Base-by-base conservation (phyloP, 805 yeast species). In the Ogataea saltuana region DNA sequence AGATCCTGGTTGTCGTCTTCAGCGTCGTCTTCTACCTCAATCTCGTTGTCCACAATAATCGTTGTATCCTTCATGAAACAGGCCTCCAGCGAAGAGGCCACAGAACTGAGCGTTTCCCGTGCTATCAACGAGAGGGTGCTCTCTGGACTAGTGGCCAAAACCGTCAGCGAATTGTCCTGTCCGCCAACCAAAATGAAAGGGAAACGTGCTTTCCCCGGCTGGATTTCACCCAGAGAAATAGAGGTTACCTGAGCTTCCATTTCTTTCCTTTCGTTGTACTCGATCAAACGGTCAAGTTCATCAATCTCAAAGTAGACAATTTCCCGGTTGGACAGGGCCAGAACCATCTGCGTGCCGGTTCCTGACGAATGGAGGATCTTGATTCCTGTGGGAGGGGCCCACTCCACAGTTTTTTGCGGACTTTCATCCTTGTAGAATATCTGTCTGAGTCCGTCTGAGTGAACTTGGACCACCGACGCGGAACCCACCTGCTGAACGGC, bases 361-460 rank as follows among this genome's bases (percentile, higher is more conserved):
- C 83, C 64, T 1, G 86, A 59, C 0, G 88, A 83, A n/a, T 69
- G 65, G 0, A 75, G 55, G 29, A 93, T 72, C 18, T 74, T 69
- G 16, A 81, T 76, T 2, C 93, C 95, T 0, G 83, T 80, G 0
- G 97, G 95, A 1, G 96, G 88, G 21, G 63, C 68, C 98, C 98
- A 93, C 48, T 84, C 84, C 11, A 72, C 64, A 32, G 64, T 60
- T 15, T 64, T 51, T 18, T 51, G 52, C 2, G 53, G 54, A 4
- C 55, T 52, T n/a, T 68, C 61, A n/a, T 56, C 50, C 21, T 53
- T 53, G 44, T 59, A 50, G 28, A 60, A 55, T 3, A 84, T 67
- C 52, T 85, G 88, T 12, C 83, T 70, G 17, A 91, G 67, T 4
- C 93, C 96, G 47, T 77, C 72, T 0, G 78, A 51, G 58, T 86